Base-by-base conservation (phyloP, 352 stramenopile species). In the Phytopythium helicoides region DNA sequence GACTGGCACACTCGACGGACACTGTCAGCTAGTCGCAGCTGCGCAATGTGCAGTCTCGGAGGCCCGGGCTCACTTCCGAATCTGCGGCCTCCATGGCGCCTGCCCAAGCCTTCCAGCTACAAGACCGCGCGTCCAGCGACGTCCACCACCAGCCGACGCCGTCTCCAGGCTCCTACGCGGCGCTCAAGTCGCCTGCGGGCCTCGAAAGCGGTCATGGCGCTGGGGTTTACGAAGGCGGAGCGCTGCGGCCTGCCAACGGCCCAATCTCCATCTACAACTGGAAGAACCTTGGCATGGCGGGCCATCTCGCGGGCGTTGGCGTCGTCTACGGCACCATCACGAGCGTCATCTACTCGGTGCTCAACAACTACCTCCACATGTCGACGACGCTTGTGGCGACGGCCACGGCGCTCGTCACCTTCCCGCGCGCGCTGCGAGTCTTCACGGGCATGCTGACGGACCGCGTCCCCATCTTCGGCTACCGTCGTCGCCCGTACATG, bases 401-500 rank as follows among this genome's bases (percentile, higher is more conserved):
- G 2, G 73, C 71, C 8, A 65, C 59, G n/a, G 72, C 63, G 26
- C 53, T 85, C 22, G 66, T 83, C 19, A 54, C 52, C n/a, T 59
- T 81, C 31, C 71, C 72, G 4, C 71, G 72, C 10, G 60, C 67
- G 6, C 73, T 83, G 36, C 71, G 71, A 1, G 34, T 80, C 26
- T 67, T 93, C 21, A 78, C 81, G 40, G 82, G 73, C 28, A 71
- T 94, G 39, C 41, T 94, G 6, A 79, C 66, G 1, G 86, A 96
- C 59, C 83, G 68, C 40, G 68, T 76, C 28, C 86, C 86, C 15
- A 87, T 96, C 54, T 76, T 70, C 48, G 79, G 83, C 37, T 87
- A 87, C 47, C 85, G 79, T 3, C 66, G 84, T 4, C 86, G 84
- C n/a, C 77, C 84, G 22, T 96, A 96, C 59, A 78, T 94, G 65